Base-by-base conservation (phyloP, 495 filamentous ascomycete species). In the Neurospora sp. region DNA sequence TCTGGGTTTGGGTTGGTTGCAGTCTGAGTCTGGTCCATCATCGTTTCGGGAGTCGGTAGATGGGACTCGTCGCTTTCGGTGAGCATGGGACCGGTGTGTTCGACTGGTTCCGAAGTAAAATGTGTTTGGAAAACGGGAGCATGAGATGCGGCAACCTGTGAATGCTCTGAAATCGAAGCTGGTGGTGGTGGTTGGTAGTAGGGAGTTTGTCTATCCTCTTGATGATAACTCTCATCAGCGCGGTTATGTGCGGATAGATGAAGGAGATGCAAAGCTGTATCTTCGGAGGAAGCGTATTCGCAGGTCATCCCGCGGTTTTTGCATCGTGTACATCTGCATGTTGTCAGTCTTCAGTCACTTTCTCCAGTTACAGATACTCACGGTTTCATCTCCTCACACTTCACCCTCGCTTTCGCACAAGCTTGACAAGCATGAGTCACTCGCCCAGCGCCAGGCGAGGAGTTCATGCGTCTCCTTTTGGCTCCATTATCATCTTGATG, bases 381-480 rank as follows among this genome's bases (percentile, higher is more conserved):
- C 74, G 81, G 80, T 74, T 84, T 82, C 40, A 73, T 37, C 73
- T 89, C 86, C 73, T 87, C 87, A 71, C 86, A 88, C 73, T 87
- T 88, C 9, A 88, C 80, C 35, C 88, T 83, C 2, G 86, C 85
- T 5, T 83, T 80, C 35, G 87, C 86, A 74, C 87, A 87, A 5
- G 83, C 75, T 37, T 82, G 83, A 71, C 87, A 89, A 2, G 87
- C 87, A 71, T 87, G 87, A 6, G 85, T 85, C 11, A 88, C 86
- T 4, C 87, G 86, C 39, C 84, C 82, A 9, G 83, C 81, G n/a
- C 83, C 85, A 16, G 82, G 78, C 12, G 81, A 79, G 18, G 82
- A 80, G 39, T 80, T 81, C 72, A 81, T 80, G 39, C 85, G 83
- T 69, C 83, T 83, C 59, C 85, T 79, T 73, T 84, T 84, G 68